Evolutionary conservation across 2,329 filamentous ascomycete genomes (phyloP), one percentile per base, ranked within the genome.

Genomic region (Shiraia sp.): DNA sequence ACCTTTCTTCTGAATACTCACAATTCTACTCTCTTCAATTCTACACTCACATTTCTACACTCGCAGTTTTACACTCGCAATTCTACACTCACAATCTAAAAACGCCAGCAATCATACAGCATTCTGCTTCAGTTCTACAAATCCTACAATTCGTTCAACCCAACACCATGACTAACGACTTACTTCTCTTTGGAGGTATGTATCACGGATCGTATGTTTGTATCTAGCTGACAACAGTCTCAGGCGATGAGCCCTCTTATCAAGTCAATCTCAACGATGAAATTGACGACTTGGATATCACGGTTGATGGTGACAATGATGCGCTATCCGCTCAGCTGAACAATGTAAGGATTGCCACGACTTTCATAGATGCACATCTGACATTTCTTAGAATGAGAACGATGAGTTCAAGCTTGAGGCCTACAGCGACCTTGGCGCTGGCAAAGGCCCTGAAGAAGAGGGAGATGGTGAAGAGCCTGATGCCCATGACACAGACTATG

Each of bases 351-450:
- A 25, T 12, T 10, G 23, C 19, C 10, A 30, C 17, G 2, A 32
- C 12, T 3, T 8, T 9, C 9, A 32, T 2, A 1, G 17, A 1
- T 3, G 19, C 8, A 27, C 12, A 13, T 19, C 45, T 57, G 10
- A 56, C 34, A 25, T 14, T 2, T 2, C 10, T 6, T 17, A 57
- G 50, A 34, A 37, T 5, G 37, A 54, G 0, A 45, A 53, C 6
- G 51, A 55, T 8, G 49, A 49, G 16, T 51, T 53, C 46, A 43
- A 41, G 32, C 55, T 62, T 13, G 49, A 59, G 24, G 47, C 41
- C 32, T 54, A 36, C 30, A 41, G 44, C 1, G 47, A 53, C 32
- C 32, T 51, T n/a, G 34, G 36, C 6, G 27, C 39, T 3, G 33
- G 32, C 14, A 30, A 43, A 24, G 32, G 44, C 25, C 31, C 35